Conservation (phyloP, 2,329 filamentous ascomycete species). For the Tolypocladium inflatum region DNA sequence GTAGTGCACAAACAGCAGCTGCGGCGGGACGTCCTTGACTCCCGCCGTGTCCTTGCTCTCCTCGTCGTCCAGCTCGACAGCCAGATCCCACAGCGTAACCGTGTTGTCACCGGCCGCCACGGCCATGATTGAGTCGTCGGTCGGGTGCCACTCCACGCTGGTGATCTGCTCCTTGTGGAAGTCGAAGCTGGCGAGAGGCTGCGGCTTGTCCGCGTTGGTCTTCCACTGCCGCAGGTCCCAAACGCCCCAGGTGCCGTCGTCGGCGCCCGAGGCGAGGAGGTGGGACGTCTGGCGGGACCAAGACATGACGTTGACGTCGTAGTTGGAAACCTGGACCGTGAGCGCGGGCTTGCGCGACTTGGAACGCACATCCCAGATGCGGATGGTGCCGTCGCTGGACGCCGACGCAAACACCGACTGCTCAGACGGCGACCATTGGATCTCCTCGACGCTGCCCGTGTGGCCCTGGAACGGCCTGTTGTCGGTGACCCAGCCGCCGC, state of each 20-base stretch:
- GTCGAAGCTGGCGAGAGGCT: conserved; percentile 83
- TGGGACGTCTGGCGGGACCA: conserved; percentile 88
- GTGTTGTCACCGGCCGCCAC: conserved; percentile 91
- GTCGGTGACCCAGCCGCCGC: conserved; percentile 84
- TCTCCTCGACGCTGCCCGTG: conserved; percentile 77
- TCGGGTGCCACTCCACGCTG: conserved; percentile 93
- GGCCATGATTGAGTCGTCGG: conserved; percentile 89
- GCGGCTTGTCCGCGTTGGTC: conserved; percentile 47
- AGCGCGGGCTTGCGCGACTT: conserved; percentile 85
- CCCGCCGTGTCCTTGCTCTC: conserved; percentile 86
- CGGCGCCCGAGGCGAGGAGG: conserved; percentile 82
- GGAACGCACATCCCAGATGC: conserved; percentile 89
- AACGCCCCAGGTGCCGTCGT: conserved; percentile 88
- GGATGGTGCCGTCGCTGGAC: conserved; percentile 87
- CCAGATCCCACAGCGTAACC: conserved; percentile 91
- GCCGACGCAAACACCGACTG: conserved; percentile 90
- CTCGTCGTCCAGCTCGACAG: conserved; percentile 93
- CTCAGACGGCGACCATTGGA: conserved; percentile 95
- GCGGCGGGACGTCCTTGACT: conserved; percentile 82
- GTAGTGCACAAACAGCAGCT: conserved; percentile 94
- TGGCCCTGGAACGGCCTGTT: conserved; percentile 77
- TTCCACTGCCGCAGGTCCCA: conserved; percentile 98
- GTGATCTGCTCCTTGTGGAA: conserved; percentile 98
- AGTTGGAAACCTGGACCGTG: conserved; percentile 71
- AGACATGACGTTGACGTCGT: conserved; percentile 92